A percentile compares a stretch with the other conserved stretches of the same genome.
Evolutionary conservation across 495 filamentous ascomycete species (phyloP).

Genomic region (Aspergillus coremiiformis): DNA sequence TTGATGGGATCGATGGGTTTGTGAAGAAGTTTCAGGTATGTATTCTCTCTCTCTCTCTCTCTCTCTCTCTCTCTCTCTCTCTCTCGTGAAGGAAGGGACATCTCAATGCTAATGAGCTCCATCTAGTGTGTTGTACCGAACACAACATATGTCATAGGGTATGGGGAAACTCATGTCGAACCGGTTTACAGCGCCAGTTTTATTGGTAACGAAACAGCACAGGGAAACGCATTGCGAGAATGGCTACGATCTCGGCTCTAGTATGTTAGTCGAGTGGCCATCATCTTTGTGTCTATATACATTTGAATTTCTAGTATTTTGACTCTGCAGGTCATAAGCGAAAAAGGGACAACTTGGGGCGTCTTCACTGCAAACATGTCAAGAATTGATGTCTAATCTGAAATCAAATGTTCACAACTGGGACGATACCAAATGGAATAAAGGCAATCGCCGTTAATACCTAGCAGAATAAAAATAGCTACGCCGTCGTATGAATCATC

Average conservation of each 20-base stretch:
- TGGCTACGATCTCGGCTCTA: constrained; percentile 25
- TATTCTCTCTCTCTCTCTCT: constrained; percentile 7
- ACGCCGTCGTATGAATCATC: constrained; percentile 17
- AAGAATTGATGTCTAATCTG: neutral
- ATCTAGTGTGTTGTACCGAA: constrained; percentile 28
- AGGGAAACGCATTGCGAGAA: constrained; percentile 19
- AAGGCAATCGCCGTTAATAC: constrained; percentile 12
- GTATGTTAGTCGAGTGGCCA: neutral
- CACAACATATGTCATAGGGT: constrained; percentile 25
- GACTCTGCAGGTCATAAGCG: neutral
- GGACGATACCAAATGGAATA: constrained; percentile 2
- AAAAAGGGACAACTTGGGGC: neutral
- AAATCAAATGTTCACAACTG: neutral
- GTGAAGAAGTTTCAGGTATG: constrained; percentile 38
- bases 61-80: neutral
- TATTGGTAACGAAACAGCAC: constrained; percentile 20
- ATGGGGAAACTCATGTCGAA: constrained; percentile 30
- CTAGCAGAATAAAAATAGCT: constrained; percentile 9
- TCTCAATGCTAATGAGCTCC: neutral
- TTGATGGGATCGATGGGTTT: constrained; percentile 48
- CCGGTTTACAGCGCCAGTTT: constrained; percentile 21
- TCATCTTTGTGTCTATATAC: neutral
- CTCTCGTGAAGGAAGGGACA: neutral
- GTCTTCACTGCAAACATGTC: neutral
- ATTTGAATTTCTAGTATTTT: neutral